Percentiles rank a stretch among this genome's conserved stretches.
Conservation (phyloP, 805 yeast species). For the Barnettozyma californica region DNA sequence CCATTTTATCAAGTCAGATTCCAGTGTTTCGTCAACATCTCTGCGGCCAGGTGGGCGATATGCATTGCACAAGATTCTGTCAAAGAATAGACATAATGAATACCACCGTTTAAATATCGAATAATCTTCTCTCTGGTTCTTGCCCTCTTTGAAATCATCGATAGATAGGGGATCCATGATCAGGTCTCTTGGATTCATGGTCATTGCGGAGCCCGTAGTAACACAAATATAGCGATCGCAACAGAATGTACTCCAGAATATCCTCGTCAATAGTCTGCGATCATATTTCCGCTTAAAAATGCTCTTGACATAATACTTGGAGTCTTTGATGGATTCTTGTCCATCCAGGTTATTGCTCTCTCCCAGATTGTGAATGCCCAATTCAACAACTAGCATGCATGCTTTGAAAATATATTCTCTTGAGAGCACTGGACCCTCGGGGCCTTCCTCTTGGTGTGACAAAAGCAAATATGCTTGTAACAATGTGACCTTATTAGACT, state of each 20-base stretch:
- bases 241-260: conserved; percentile 10
- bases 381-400: conserved; percentile 3
- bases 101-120: conserved; percentile 7
- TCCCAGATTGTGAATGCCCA: conserved; percentile 8
- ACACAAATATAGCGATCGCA: conserved; percentile 10
- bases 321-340: conserved; percentile 3
- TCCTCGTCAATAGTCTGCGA: conserved; percentile 4
- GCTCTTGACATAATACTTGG: background rate
- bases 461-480: conserved; percentile 7
- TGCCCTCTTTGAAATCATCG: conserved; percentile 5
- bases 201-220: conserved; percentile 10
- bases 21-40: conserved; percentile 7
- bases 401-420: conserved; percentile 8
- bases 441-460: conserved; percentile 10
- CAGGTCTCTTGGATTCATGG: conserved; percentile 4
- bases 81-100: conserved; percentile 4
- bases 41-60: conserved; percentile 11
- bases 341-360: conserved; percentile 6
- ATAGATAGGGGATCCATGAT: conserved; percentile 7
- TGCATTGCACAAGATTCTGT: conserved; percentile 7
- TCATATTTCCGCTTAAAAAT: conserved; percentile 6
- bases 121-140: conserved; percentile 2
- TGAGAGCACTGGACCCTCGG: conserved; percentile 6
- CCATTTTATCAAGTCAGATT: conserved; percentile 8
- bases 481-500: conserved; percentile 8